These are phyloP conservation scores for Arthrobotrys entomopaga DNA, from an alignment of 2,329 filamentous ascomycete species.

Conservation along the genomic window DNA sequence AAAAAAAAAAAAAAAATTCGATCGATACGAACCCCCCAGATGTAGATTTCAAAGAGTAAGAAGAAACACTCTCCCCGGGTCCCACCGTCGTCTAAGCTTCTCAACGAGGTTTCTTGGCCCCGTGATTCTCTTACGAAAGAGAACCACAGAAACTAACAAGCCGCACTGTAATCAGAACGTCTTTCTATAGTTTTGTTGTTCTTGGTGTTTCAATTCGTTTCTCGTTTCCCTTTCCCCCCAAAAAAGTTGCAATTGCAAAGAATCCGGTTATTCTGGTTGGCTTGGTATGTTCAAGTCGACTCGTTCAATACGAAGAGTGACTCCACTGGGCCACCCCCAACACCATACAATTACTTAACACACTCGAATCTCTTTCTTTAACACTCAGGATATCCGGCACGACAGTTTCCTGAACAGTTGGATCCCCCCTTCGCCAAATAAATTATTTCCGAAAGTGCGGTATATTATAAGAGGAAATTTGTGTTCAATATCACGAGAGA, in stretches of 20 bases:
- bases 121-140: slow-evolving; percentile 12
- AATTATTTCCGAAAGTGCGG: background rate
- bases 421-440: slow-evolving; percentile 9
- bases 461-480: slow-evolving; percentile 6
- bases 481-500: background rate
- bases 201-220: slow-evolving; percentile 42
- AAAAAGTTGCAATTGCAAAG: background rate
- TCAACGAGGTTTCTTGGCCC: slow-evolving; percentile 21
- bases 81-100: slow-evolving; percentile 38
- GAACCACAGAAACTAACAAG: too few species aligned
- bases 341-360: background rate
- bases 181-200: slow-evolving; percentile 20
- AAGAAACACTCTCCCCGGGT: background rate
- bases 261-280: too few species aligned
- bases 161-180: background rate
- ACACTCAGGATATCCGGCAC: slow-evolving; percentile 43
- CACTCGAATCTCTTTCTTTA: background rate
- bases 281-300: too few species aligned
- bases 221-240: background rate
- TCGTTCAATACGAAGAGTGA: too few species aligned
- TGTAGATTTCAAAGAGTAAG: slow-evolving; percentile 26
- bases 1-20: too few species aligned
- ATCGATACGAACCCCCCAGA: slow-evolving; percentile 27
- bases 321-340: too few species aligned
- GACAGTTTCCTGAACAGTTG: slow-evolving; percentile 20